Evolutionary conservation across 225 moss, liverwort and hornwort species (phyloP).

Genomic region (Straminergon stramineum): DNA sequence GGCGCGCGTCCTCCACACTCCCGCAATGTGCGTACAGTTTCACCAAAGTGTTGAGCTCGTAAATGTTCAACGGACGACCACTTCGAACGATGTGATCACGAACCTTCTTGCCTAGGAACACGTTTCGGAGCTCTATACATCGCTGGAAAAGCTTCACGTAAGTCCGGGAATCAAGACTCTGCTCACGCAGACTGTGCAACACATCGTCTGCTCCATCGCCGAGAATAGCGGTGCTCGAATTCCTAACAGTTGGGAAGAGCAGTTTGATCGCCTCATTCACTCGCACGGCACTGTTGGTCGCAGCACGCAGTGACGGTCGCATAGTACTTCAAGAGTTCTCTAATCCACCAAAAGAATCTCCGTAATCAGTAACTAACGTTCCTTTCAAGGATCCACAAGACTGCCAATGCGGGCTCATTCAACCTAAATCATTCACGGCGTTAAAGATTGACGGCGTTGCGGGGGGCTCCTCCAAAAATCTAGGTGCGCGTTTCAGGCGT

Average conservation of each 20-base stretch:
- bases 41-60: constrained; percentile 22
- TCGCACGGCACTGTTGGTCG: not conserved
- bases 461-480: not conserved
- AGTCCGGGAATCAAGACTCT: constrained; percentile 10
- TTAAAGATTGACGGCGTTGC: not conserved
- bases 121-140: constrained; percentile 14
- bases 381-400: not conserved
- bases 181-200: not conserved
- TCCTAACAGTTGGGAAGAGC: not conserved
- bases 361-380: not conserved
- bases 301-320: not conserved
- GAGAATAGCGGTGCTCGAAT: not conserved
- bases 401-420: not conserved
- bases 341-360: not conserved
- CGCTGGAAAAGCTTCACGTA: constrained; percentile 26
- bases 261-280: not conserved
- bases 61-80: constrained; percentile 17
- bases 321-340: not conserved
- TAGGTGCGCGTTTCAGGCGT: not conserved
- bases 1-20: constrained; percentile 11
- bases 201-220: not conserved
- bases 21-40: constrained; percentile 26
- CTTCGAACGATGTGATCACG: constrained; percentile 23
- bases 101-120: constrained; percentile 8
- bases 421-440: not conserved